These are phyloP conservation scores for Neurospora sp. DNA, from an alignment of 495 filamentous ascomycete species.

Conservation along the genomic window DNA sequence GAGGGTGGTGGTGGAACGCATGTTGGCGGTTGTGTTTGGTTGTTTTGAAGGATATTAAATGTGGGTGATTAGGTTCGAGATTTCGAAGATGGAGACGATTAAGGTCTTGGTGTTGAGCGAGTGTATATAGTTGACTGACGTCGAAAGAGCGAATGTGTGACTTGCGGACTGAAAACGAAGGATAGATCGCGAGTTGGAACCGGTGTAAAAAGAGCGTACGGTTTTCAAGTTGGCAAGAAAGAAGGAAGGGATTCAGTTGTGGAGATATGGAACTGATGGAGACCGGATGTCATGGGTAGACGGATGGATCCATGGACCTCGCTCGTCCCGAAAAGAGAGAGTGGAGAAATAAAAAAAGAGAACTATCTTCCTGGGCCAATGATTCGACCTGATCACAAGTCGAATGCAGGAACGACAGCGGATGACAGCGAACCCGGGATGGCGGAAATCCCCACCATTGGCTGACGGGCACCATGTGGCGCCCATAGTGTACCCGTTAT, in stretches of 20 bases:
- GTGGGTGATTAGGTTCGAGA: not conserved
- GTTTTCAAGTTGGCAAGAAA: not conserved
- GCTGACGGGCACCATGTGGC: not conserved
- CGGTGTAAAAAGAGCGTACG: not conserved
- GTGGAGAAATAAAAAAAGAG: not conserved
- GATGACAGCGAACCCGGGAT: not conserved
- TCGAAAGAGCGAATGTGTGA: not conserved
- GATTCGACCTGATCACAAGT: not conserved
- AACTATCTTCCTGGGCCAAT: not conserved
- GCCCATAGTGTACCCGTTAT: not conserved
- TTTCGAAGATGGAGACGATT: not conserved
- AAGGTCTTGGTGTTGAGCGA: not conserved
- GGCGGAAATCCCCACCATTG: not conserved
- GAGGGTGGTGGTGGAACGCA: slow-evolving; percentile 15
- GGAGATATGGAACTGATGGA: not conserved
- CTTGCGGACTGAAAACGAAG: not conserved
- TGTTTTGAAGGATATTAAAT: not conserved
- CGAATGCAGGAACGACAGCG: not conserved
- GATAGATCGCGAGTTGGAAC: not conserved
- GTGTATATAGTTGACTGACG: not conserved
- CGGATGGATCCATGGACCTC: not conserved
- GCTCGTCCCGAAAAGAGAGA: not conserved
- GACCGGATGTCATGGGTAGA: not conserved
- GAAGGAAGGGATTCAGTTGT: not conserved
- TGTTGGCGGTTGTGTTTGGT: slow-evolving; percentile 8